Base-by-base conservation (phyloP, 2,329 filamentous ascomycete genomes). In the Incumbomyces lentus region DNA sequence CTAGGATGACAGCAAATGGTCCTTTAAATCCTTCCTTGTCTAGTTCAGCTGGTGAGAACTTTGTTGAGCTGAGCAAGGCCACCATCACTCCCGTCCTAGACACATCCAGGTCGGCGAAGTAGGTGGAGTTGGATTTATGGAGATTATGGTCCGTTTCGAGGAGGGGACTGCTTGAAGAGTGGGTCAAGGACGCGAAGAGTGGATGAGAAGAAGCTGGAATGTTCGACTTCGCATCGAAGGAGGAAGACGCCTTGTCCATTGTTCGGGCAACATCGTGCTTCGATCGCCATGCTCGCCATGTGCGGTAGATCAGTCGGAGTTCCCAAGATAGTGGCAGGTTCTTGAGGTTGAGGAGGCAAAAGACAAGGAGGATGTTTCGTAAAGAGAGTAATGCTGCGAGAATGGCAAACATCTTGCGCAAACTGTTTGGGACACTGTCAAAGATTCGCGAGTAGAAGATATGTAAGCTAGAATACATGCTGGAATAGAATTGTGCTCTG, bases 91-190 rank as follows among this genome's bases (percentile, higher is more conserved):
- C 85, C 1, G 84, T 84, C 47, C 92, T 84, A 33, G 83, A 79
- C 49, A 90, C 76, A 57, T 78, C 74, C 47, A 76, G 66, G 53
- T 78, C 74, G 51, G 67, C 61, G 58, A 78, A 76, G 59, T 76
- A 77, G 6, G 74, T 77, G 42, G 62, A 67, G 59, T 78, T 78
- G 35, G 65, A 70, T 56, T 77, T 76, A 64, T 76, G 73, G 36
- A 87, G 60, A 68, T 92, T 90, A 69, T 88, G 87, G 68, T 95
- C 89, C 58, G 82, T 86, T 66, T 94, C 87, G 55, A 84, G 74
- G 45, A 84, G 67, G 1, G 84, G 77, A 12, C 82, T 77, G 59
- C 80, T 78, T 6, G 82, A 78, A 33, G 72, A 69, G 13, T 81
- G 79, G 49, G 85, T 79, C 43, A 84, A 68, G 40, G 84, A 81